Evolutionary conservation across 2,329 filamentous ascomycete genomes (phyloP).

Genomic region (Trichocomaceae sp.): DNA sequence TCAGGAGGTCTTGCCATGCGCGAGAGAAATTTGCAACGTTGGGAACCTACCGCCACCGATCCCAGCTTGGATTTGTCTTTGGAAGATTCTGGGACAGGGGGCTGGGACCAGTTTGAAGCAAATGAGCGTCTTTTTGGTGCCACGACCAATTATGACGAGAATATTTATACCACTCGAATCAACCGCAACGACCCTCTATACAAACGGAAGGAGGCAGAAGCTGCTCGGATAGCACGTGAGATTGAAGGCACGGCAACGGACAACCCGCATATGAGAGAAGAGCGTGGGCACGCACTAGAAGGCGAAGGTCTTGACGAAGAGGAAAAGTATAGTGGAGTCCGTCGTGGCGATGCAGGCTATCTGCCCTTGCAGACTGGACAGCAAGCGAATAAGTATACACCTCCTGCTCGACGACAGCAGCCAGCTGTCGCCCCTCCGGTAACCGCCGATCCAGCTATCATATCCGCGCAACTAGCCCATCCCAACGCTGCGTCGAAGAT

Average conservation of each 20-base stretch:
- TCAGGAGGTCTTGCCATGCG: slow-evolving; percentile 63
- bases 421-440: slow-evolving; percentile 63
- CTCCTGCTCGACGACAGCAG: slow-evolving; percentile 72
- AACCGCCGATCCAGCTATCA: slow-evolving; percentile 81
- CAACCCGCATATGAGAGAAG: slow-evolving; percentile 82
- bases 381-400: slow-evolving; percentile 76
- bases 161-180: slow-evolving; percentile 87
- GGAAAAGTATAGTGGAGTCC: slow-evolving; percentile 93
- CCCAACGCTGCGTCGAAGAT: slow-evolving; percentile 16
- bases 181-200: slow-evolving; percentile 79
- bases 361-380: slow-evolving; percentile 57
- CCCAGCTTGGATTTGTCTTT: slow-evolving; percentile 61
- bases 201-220: slow-evolving; percentile 67
- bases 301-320: slow-evolving; percentile 75
- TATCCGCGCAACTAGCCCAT: slow-evolving; percentile 64
- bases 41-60: slow-evolving; percentile 64
- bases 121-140: slow-evolving; percentile 85
- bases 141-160: slow-evolving; percentile 87
- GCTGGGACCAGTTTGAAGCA: slow-evolving; percentile 90
- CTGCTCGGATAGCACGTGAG: slow-evolving; percentile 78
- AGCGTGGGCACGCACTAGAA: slow-evolving; percentile 63
- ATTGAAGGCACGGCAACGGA: slow-evolving; percentile 70
- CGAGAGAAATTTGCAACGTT: slow-evolving; percentile 72
- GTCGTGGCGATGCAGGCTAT: slow-evolving; percentile 57
- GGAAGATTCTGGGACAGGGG: slow-evolving; percentile 50